Percentiles rank a stretch among this genome's conserved stretches.
Conservation (phyloP, 192 early-diverging fungal genomes). For the Entophlyctis helioformis region DNA sequence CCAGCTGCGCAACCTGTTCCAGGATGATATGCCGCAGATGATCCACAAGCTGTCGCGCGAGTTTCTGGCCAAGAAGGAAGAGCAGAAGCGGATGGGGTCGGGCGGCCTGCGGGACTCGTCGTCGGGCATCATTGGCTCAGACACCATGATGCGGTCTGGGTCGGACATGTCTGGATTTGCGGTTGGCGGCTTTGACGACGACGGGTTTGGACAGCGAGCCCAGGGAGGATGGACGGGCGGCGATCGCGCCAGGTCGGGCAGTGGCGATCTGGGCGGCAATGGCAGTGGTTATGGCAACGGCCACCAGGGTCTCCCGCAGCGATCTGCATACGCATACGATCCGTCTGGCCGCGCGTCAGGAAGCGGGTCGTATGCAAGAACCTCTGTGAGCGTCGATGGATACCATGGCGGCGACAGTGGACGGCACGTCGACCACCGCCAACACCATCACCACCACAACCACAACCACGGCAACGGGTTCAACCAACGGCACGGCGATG, state of each 20-base stretch:
- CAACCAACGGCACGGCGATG: conserved; percentile 1
- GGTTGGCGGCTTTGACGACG: too few relatives aligned
- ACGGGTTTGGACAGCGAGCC: too few relatives aligned
- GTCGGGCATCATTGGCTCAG: too few relatives aligned
- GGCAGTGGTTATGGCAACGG: background rate
- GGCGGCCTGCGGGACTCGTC: too few relatives aligned
- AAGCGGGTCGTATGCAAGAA: too few relatives aligned
- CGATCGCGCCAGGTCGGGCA: background rate
- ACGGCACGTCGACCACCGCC: background rate
- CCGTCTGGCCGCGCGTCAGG: too few relatives aligned
- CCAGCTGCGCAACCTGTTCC: conserved; percentile 78
- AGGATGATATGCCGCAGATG: conserved; percentile 84
- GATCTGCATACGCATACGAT: background rate
- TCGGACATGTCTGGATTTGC: too few relatives aligned
- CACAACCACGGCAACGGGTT: background rate
- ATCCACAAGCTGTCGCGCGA: conserved; percentile 85
- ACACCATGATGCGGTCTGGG: too few relatives aligned
- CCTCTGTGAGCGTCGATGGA: conserved; percentile 6
- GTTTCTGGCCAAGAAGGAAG: conserved; percentile 26
- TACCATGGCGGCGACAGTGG: conserved; percentile 1
- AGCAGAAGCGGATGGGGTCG: too few relatives aligned
- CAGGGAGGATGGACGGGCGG: too few relatives aligned
- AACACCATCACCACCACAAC: background rate
- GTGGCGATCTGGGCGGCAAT: background rate
- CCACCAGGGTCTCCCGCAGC: background rate